Base-by-base conservation (phyloP, 2,329 filamentous ascomycete species). In the Pestalotiopsis fici region DNA sequence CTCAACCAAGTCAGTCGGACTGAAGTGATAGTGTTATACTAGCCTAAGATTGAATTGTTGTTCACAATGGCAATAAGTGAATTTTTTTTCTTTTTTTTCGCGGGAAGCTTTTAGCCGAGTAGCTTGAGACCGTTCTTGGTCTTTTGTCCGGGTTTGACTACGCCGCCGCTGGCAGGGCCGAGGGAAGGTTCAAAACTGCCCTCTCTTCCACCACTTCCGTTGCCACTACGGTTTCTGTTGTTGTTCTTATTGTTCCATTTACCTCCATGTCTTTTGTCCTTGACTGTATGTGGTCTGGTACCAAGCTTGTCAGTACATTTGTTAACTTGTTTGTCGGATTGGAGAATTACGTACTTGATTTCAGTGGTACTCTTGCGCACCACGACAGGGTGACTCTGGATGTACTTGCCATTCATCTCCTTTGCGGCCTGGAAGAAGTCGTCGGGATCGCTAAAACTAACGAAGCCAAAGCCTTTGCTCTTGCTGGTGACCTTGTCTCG, bases 401-500 rank as follows among this genome's bases (percentile, higher is more conserved):
- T 98, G 81, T 99, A 99, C 83, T 99, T 98, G 74, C 95, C 95
- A 76, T 98, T 93, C 96, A 98, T 98, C 83, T 98, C 95, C 82
- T 96, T 94, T 74, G 94, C 95, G 1, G 96, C 95, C 75, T 93
- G 90, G 85, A 99, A 98, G 79, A 97, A 98, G 76, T 98, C 95
- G 78, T 99, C 96, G 35, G 94, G 93, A 77, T 98, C 93, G 74
- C 91, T 92, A 82, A 99, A 98, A 80, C 93, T 96, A 66, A 99
- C 95, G 76, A 99, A 99, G 2, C 96, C 96, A 77, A 93, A 99
- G 0, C 95, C 96, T 78, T 96, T 97, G 76, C 93, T 97, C 83
- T 99, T 99, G 66, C 93, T 96, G 0, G 95, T 97, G 68, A 94
- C 90, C 85, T 98, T 98, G 82, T 99, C 96, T 64, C 96, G 90